Evolutionary conservation across 2,329 filamentous ascomycete genomes (phyloP).

Genomic region (Lasiodiplodia gonubiensis): DNA sequence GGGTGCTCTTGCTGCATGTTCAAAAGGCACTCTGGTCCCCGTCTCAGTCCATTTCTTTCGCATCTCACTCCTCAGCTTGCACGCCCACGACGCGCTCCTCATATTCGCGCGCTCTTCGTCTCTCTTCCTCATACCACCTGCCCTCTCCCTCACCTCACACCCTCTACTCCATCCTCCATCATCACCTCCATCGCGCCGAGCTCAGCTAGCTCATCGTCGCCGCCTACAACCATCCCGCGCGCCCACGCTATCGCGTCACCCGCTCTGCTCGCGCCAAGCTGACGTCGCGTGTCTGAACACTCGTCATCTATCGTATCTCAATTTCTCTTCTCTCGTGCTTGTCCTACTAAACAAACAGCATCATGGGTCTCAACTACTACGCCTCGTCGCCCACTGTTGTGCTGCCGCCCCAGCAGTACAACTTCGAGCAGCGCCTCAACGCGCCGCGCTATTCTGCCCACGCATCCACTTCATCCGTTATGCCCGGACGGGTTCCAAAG

Average conservation of each 20-base stretch:
- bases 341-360: constrained; percentile 49
- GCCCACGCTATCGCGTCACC: constrained; percentile 29
- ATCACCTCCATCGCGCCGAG: constrained; percentile 22
- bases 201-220: constrained; percentile 24
- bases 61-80: constrained; percentile 42
- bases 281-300: constrained; percentile 23
- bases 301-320: constrained; percentile 21
- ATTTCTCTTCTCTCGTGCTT: constrained; percentile 28
- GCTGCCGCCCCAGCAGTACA: constrained; percentile 49
- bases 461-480: constrained; percentile 43
- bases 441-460: constrained; percentile 33
- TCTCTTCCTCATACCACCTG: constrained; percentile 32
- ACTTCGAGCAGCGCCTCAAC: constrained; percentile 37
- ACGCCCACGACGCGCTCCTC: constrained; percentile 17
- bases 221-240: constrained; percentile 9
- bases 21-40: constrained; percentile 44
- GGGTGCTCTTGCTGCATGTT: constrained; percentile 24
- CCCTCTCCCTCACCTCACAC: constrained; percentile 31
- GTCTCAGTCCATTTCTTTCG: constrained; percentile 41
- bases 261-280: constrained; percentile 28
- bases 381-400: constrained; percentile 56
- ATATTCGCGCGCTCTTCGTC: constrained; percentile 21
- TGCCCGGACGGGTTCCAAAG: constrained; percentile 44
- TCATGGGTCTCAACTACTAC: constrained; percentile 53
- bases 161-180: constrained; percentile 25